Evolutionary conservation across 768 basidiomycete species (phyloP), one percentile per base, ranked within the genome.

Genomic region (Rhodotorula kratochvilovae): DNA sequence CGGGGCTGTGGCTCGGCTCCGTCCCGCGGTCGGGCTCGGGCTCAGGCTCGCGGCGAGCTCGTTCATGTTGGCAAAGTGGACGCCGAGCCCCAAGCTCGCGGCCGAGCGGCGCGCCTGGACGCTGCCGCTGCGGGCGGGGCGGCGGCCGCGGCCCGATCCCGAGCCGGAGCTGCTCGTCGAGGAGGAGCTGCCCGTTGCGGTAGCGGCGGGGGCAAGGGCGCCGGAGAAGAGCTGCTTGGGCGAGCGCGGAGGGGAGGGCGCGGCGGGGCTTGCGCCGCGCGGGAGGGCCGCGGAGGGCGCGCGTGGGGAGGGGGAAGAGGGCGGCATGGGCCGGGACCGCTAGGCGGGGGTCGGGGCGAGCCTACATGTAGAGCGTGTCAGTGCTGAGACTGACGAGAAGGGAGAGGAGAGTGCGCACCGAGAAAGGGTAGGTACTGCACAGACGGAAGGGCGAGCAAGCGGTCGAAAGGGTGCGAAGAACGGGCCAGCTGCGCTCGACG

Each of bases 41-140:
- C 53, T 54, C 53, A 29, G 15, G 53, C 6, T 57, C 29, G 36
- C 39, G 27, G 68, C 56, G 15, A 71, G 33, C 48, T 71, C 70
- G 50, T 66, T 73, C 64, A 73, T 66, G 55, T 57, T 66, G 21
- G 67, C 67, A 42, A 50, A 73, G 46, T 68, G 50, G 4, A 65
- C 67, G 36, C 72, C 72, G 21, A 73, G 56, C 0, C 72, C 72
- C 33, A 73, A 57, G 31, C 64, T 69, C 31, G 63, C 55, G 8
- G 54, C 61, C 5, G 56, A 46, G 50, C 72, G 46, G 2, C 72
- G 54, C 27, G 63, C 51, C 35, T 73, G 72, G 31, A 73, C 64
- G 35, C 51, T 61, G 33, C 51, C 61, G 15, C 31, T 16, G 12
- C 29, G 27, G 53, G 56, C 19, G 53, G 56, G 1, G 45, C 60